A percentile compares a stretch with the other conserved stretches of the same genome.
Evolutionary conservation across 2,329 filamentous ascomycete genomes (phyloP).

Genomic region (Trichoderma koningii): DNA sequence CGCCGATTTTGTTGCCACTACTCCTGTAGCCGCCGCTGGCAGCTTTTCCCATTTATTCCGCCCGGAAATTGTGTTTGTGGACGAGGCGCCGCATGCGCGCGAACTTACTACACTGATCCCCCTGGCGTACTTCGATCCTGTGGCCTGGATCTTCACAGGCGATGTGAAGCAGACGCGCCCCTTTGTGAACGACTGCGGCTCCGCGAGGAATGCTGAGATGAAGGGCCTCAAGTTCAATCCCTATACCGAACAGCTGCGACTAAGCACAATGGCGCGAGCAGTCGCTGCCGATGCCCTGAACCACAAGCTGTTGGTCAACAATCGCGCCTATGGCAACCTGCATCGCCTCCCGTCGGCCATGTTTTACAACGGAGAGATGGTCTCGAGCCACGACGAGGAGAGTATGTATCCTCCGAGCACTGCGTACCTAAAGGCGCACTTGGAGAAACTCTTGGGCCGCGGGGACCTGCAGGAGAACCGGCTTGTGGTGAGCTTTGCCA

Average conservation of each 20-base stretch:
- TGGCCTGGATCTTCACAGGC: constrained; percentile 50
- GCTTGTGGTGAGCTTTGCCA: constrained; percentile 39
- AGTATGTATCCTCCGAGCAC: constrained; percentile 37
- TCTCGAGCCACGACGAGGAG: constrained; percentile 34
- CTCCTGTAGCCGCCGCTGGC: constrained; percentile 47
- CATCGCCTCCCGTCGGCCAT: constrained; percentile 46
- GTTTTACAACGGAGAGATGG: constrained; percentile 47
- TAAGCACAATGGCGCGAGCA: constrained; percentile 46
- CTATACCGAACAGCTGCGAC: constrained; percentile 37
- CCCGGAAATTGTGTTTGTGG: constrained; percentile 83
- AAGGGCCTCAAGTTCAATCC: constrained; percentile 38
- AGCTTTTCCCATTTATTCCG: constrained; percentile 59
- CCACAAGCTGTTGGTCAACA: constrained; percentile 42
- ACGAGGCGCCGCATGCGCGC: constrained; percentile 59
- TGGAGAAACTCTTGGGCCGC: constrained; percentile 35
- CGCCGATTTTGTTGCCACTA: constrained; percentile 50
- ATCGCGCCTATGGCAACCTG: constrained; percentile 43
- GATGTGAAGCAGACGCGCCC: constrained; percentile 50
- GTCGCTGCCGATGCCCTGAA: constrained; percentile 38
- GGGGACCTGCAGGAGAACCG: constrained; percentile 39
- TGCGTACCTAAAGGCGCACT: constrained; percentile 36
- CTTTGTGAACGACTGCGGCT: constrained; percentile 41
- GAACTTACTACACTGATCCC: constrained; percentile 51
- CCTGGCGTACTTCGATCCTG: constrained; percentile 46
- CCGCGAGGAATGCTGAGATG: constrained; percentile 27